phyloP scores from a whole-genome alignment of 257 asterid species.

The Thymus quinquecostatus region DNA sequence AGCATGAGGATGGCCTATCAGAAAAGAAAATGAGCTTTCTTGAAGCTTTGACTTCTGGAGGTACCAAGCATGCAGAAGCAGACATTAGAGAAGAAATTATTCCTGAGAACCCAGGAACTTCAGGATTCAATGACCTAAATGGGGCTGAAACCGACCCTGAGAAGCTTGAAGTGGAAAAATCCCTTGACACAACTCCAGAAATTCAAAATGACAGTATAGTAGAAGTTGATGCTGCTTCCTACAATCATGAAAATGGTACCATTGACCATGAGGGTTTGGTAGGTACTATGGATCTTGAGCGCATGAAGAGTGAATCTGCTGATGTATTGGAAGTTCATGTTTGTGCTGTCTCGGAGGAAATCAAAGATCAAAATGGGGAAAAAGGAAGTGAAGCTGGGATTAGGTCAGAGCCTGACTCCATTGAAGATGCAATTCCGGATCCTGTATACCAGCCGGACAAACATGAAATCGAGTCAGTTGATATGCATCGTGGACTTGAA shows the following conservation, averaged over 20 bases:
- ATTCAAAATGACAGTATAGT: slow-evolving; percentile 30
- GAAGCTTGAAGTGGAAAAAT: slow-evolving; percentile 32
- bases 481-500: slow-evolving; percentile 24
- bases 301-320: slow-evolving; percentile 27
- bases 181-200: slow-evolving; percentile 26
- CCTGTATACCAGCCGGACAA: slow-evolving; percentile 38
- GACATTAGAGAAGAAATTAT: slow-evolving; percentile 36
- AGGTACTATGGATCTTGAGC: slow-evolving; percentile 29
- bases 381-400: slow-evolving; percentile 36
- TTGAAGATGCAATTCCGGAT: slow-evolving; percentile 31
- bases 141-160: slow-evolving; percentile 37
- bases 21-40: slow-evolving; percentile 37
- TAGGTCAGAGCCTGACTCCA: slow-evolving; percentile 35
- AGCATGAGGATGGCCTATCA: slow-evolving; percentile 41
- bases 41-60: slow-evolving; percentile 41
- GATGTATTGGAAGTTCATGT: slow-evolving; percentile 37
- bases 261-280: slow-evolving; percentile 30
- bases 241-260: slow-evolving; percentile 48
- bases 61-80: slow-evolving; percentile 30
- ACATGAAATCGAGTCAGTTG: slow-evolving; percentile 25
- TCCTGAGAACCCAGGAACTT: slow-evolving; percentile 37
- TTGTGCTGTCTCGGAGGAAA: slow-evolving; percentile 35
- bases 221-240: slow-evolving; percentile 32
- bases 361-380: slow-evolving; percentile 41
- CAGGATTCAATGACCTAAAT: slow-evolving; percentile 39